phyloP scores from a whole-genome alignment of 2,329 filamentous ascomycete species.

The Aspergillus sp. region DNA sequence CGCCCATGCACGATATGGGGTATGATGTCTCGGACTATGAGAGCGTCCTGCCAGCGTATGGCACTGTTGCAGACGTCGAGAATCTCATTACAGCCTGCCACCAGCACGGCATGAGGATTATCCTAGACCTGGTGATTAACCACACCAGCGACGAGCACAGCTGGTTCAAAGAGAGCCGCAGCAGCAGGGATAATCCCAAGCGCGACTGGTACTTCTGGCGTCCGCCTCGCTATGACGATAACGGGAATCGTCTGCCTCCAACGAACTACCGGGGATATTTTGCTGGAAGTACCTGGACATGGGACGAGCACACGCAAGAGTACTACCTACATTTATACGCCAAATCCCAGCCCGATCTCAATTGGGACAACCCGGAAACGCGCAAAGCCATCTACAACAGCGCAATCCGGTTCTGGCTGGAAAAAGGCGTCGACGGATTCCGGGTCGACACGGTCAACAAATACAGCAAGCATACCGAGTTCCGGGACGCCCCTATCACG shows the following conservation, averaged over 20 bases:
- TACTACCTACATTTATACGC: constrained; percentile 77
- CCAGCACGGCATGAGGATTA: constrained; percentile 64
- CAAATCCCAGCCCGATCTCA: constrained; percentile 74
- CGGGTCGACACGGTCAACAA: constrained; percentile 72
- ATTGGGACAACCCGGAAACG: constrained; percentile 72
- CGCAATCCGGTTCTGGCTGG: constrained; percentile 72
- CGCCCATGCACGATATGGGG: constrained; percentile 54
- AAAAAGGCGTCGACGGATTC: constrained; percentile 70
- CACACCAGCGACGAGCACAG: constrained; percentile 70
- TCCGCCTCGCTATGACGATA: constrained; percentile 51
- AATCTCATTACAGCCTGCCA: constrained; percentile 59
- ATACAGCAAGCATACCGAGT: constrained; percentile 62
- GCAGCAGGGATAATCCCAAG: constrained; percentile 57
- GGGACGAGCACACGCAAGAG: constrained; percentile 68
- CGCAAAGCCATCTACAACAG: constrained; percentile 65
- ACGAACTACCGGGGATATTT: too few species aligned
- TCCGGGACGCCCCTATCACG: constrained; percentile 45
- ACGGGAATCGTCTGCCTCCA: constrained; percentile 57
- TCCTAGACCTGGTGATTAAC: constrained; percentile 75
- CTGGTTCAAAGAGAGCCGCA: constrained; percentile 69
- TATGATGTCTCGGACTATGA: constrained; percentile 62
- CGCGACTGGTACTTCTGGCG: constrained; percentile 66
- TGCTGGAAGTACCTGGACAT: constrained; percentile 41
- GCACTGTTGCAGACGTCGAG: constrained; percentile 65
- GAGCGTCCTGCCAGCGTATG: constrained; percentile 60